Conservation (phyloP, 2,329 filamentous ascomycete genomes). For the Lasiodiplodia hormozganensis region DNA sequence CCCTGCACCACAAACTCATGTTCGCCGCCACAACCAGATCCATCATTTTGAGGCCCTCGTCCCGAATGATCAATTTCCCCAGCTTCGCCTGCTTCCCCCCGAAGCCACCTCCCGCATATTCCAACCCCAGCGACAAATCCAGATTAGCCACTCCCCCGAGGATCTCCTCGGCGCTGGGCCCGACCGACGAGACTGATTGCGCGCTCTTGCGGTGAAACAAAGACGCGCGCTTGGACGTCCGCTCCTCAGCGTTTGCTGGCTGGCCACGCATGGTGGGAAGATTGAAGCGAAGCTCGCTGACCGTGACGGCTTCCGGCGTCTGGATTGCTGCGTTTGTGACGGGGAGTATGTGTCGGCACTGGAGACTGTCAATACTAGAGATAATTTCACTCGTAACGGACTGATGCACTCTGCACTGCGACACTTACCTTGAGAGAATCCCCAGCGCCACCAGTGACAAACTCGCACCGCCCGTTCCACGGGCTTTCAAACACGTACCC, state of each 20-base stretch:
- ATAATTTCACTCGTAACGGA: neutral
- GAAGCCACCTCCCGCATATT: constrained; percentile 85
- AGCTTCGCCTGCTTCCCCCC: constrained; percentile 88
- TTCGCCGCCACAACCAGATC: constrained; percentile 92
- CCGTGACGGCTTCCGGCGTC: constrained; percentile 51
- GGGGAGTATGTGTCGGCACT: constrained; percentile 74
- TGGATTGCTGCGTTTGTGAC: constrained; percentile 45
- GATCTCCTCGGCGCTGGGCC: constrained; percentile 16
- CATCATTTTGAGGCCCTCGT: constrained; percentile 93
- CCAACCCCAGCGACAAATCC: constrained; percentile 78
- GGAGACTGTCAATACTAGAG: constrained; percentile 30
- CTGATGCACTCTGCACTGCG: neutral
- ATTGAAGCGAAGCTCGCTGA: constrained; percentile 92
- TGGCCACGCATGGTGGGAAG: constrained; percentile 57
- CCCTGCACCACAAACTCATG: constrained; percentile 91
- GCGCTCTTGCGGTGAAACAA: constrained; percentile 43
- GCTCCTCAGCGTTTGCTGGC: constrained; percentile 42
- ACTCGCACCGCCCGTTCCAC: constrained; percentile 88
- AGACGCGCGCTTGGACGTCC: constrained; percentile 42
- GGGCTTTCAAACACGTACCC: constrained; percentile 81
- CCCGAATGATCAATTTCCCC: constrained; percentile 87
- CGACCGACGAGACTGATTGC: constrained; percentile 36
- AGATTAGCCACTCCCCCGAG: constrained; percentile 51
- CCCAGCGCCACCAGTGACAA: constrained; percentile 78
- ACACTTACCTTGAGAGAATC: constrained; percentile 65